A percentile compares a stretch with the other conserved stretches of the same genome.
Conservation (phyloP, 208 protist species). For the Trypanosoma melophagium region DNA sequence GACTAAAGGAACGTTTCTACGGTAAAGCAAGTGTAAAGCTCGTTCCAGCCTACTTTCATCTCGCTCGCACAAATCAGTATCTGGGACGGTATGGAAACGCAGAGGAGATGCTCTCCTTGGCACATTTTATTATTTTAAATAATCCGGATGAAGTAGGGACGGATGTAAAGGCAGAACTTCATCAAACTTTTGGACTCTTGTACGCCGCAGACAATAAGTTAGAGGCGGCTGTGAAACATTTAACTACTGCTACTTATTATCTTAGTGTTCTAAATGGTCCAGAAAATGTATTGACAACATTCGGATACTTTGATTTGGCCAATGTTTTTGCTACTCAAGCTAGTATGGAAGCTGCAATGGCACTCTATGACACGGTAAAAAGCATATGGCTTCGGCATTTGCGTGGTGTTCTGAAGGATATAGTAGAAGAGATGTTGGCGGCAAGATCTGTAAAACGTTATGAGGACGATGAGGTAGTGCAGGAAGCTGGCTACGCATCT, state of each 20-base stretch:
- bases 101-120: constrained; percentile 87
- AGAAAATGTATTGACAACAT: constrained; percentile 77
- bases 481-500: constrained; percentile 55
- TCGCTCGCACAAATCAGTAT: constrained; percentile 87
- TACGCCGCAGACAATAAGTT: constrained; percentile 85
- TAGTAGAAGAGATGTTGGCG: constrained; percentile 50
- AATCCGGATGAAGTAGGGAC: constrained; percentile 52
- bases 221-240: constrained; percentile 77
- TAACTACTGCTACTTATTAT: constrained; percentile 87
- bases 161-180: constrained; percentile 77
- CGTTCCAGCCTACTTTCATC: constrained; percentile 79
- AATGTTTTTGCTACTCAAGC: constrained; percentile 90
- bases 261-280: constrained; percentile 80
- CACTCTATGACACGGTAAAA: constrained; percentile 84
- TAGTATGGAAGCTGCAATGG: constrained; percentile 85
- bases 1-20: constrained; percentile 77
- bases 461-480: constrained; percentile 50
- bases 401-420: constrained; percentile 43
- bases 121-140: constrained; percentile 81
- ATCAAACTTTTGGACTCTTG: constrained; percentile 87
- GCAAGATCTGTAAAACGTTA: constrained; percentile 67
- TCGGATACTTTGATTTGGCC: constrained; percentile 90
- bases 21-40: constrained; percentile 65
- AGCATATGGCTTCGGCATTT: constrained; percentile 83
- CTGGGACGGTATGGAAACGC: constrained; percentile 74